These are phyloP conservation scores for Hypoxylon fragiforme DNA, from an alignment of 495 filamentous ascomycete genomes.

Conservation along the genomic window DNA sequence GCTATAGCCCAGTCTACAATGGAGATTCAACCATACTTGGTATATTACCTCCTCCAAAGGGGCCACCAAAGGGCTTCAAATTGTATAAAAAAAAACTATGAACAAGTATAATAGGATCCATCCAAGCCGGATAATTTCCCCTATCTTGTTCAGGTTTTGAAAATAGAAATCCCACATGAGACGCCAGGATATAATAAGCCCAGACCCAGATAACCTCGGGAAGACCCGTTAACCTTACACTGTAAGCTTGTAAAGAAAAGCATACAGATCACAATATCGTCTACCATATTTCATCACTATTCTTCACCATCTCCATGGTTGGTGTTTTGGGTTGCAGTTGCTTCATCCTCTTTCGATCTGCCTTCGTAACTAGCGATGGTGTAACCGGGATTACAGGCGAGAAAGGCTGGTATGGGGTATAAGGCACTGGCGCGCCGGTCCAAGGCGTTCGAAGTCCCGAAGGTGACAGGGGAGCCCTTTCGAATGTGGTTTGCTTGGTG, in stretches of 20 bases:
- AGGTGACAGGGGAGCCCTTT: slow-evolving; percentile 60
- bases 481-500: slow-evolving; percentile 79
- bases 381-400: slow-evolving; percentile 87
- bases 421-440: slow-evolving; percentile 77
- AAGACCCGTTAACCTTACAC: background rate
- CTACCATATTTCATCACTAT: slow-evolving; percentile 58
- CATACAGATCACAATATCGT: background rate
- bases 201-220: background rate
- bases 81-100: no score
- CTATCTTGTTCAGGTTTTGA: slow-evolving; percentile 22
- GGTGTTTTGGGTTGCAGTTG: slow-evolving; percentile 60
- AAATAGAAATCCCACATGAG: slow-evolving; percentile 7
- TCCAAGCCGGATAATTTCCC: background rate
- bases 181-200: slow-evolving; percentile 12
- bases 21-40: background rate
- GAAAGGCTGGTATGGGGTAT: slow-evolving; percentile 90
- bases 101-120: no score
- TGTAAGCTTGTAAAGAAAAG: slow-evolving; percentile 2
- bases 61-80: no score
- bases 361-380: slow-evolving; percentile 73
- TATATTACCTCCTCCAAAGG: slow-evolving; percentile 21
- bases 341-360: slow-evolving; percentile 71
- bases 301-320: slow-evolving; percentile 57
- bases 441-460: slow-evolving; percentile 62
- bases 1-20: background rate